These are phyloP conservation scores for Diutina rugosa DNA, from an alignment of 1,139 yeast species.

Conservation along the genomic window DNA sequence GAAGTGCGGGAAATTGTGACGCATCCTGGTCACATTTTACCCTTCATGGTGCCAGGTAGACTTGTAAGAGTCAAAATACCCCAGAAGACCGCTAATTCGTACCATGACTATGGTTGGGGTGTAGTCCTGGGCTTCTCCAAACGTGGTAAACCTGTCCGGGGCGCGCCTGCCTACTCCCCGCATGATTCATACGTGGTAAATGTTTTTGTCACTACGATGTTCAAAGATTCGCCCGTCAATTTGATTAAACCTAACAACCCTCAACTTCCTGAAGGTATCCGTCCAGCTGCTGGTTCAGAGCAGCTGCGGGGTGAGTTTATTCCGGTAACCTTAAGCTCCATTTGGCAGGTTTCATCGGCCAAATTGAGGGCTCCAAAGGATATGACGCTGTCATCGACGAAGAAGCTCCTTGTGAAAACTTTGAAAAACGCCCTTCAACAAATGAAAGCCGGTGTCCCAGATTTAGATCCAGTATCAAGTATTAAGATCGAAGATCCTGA, in stretches of 20 bases:
- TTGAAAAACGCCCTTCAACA: constrained; percentile 68
- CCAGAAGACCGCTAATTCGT: constrained; percentile 7
- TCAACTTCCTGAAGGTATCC: constrained; percentile 70
- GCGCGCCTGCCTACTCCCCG: constrained; percentile 43
- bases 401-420: constrained; percentile 63
- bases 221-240: constrained; percentile 61
- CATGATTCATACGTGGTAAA: constrained; percentile 84
- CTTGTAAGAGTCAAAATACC: constrained; percentile 55
- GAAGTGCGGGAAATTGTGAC: constrained; percentile 80
- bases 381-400: constrained; percentile 55
- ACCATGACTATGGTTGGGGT: constrained; percentile 84
- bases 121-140: constrained; percentile 69
- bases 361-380: constrained; percentile 78
- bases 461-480: constrained; percentile 78
- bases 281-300: constrained; percentile 69
- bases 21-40: constrained; percentile 79
- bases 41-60: constrained; percentile 83
- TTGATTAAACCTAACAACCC: constrained; percentile 66
- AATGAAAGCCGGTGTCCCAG: constrained; percentile 69
- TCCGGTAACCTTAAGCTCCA: constrained; percentile 73
- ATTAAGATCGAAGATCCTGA: constrained; percentile 85
- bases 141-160: constrained; percentile 48
- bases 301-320: constrained; percentile 63
- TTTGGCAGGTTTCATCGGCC: constrained; percentile 63
- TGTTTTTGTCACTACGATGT: constrained; percentile 73